Evolutionary conservation across 192 early-diverging fungal genomes (phyloP).

Genomic region (Funneliformis mosseae): DNA sequence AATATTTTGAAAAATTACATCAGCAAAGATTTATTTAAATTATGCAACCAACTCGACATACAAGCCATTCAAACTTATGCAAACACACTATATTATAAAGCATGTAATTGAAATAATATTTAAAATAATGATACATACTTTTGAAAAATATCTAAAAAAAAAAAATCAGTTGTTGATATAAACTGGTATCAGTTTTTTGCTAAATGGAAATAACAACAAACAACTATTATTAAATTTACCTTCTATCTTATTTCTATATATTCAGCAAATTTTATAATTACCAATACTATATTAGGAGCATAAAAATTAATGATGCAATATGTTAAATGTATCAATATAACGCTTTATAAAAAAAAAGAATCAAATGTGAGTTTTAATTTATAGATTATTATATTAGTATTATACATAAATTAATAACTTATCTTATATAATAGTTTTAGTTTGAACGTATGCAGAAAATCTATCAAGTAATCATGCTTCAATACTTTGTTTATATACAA

Average conservation of each 20-base stretch:
- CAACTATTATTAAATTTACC: neutral
- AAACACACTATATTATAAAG: no score
- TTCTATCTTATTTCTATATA: neutral
- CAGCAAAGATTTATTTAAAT: neutral
- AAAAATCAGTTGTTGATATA: no score
- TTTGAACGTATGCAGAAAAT: neutral
- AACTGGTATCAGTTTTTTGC: neutral
- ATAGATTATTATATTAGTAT: neutral
- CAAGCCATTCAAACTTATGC: no score
- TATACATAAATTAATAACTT: neutral
- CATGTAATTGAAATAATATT: no score
- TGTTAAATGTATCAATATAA: neutral
- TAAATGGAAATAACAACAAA: neutral
- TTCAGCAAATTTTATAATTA: neutral
- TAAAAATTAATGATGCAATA: neutral
- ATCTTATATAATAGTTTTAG: neutral
- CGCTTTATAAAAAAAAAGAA: constrained; percentile 7
- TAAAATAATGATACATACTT: no score
- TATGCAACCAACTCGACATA: no score
- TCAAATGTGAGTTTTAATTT: neutral
- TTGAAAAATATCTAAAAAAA: no score
- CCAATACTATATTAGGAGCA: neutral
- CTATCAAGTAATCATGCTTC: neutral
- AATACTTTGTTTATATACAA: neutral
- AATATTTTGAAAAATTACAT: no score